Evolutionary conservation across 345 rosid species (phyloP).

Genomic region (Lagerstroemia speciosa): DNA sequence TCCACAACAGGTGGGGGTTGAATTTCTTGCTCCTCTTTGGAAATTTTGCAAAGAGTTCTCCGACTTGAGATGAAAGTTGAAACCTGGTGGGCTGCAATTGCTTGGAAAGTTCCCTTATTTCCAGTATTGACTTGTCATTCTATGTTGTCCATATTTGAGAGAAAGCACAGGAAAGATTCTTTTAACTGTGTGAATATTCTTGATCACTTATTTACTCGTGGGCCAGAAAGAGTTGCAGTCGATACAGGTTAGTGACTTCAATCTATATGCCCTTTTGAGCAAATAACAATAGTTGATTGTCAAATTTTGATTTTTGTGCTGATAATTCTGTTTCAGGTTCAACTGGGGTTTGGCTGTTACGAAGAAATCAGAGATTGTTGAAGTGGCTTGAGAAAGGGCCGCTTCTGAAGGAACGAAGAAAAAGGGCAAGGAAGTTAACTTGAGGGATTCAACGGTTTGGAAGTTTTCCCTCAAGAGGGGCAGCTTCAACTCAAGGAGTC

Average conservation of each 20-base stretch:
- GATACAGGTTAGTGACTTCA: too few species aligned
- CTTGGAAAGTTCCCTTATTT: too few species aligned
- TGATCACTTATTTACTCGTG: too few species aligned
- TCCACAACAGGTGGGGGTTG: neutral
- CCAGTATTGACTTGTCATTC: too few species aligned
- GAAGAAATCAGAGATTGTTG: constrained; percentile 53
- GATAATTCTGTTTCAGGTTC: constrained; percentile 34
- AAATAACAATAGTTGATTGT: neutral
- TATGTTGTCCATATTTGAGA: too few species aligned
- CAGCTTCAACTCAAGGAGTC: constrained; percentile 29
- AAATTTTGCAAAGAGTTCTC: too few species aligned
- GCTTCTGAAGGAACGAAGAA: constrained; percentile 61
- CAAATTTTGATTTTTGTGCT: neutral
- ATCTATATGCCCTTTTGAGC: neutral
- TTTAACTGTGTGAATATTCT: too few species aligned
- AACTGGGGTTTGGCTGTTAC: constrained; percentile 83
- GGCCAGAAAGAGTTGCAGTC: too few species aligned
- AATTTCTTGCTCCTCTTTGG: too few species aligned
- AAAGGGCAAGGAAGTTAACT: constrained; percentile 64
- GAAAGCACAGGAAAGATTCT: too few species aligned
- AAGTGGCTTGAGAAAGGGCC: constrained; percentile 57
- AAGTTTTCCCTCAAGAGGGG: constrained; percentile 43
- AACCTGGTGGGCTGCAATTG: too few species aligned
- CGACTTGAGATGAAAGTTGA: too few species aligned
- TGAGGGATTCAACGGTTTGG: constrained; percentile 85